Evolutionary conservation across 768 basidiomycete genomes (phyloP), one percentile per base, ranked within the genome.

Genomic region (Boletus patriciae): DNA sequence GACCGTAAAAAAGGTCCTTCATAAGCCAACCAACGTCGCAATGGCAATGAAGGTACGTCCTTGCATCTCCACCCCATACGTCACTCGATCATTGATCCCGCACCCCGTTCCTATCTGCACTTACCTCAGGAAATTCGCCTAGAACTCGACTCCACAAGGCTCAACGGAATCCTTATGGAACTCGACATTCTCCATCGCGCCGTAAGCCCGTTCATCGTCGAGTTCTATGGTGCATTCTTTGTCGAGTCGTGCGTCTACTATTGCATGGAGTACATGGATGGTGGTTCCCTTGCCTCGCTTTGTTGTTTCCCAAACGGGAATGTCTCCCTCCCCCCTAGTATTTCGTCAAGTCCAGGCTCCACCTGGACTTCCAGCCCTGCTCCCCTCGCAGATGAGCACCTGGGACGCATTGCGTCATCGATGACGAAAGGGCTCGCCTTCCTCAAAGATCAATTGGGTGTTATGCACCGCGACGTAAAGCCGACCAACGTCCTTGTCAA

Each of bases 201-300:
- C 4, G 82, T 88, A 43, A 86, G 90, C 10, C 90, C 90, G 3
- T 86, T 92, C 67, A 98, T 98, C 62, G 92, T 99, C 66, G 97
- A 98, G 59, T 99, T 99, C 65, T 98, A 96, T 70, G 97, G 97
- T 43, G 97, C 97, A 5, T 99, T 99, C 78, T 98, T 97, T 74
- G 94, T 97, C 73, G 97, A 99, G 70, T 92, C 92, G n/a, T 99
- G 96, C 72, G 97, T 99, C 23, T 98, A 99, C 75, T 98, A 97
- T 72, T 98, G 95, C 74, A 98, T 98, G 95, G 97, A 99, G 78
- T 92, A 88, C 75, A 99, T 99, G 97, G 96, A 99, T 70, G 95
- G 94, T 12, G 94, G 95, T n/a, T 90, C 87, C 40, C 81, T 99
- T 46, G 97, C 98, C 71, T 98, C 27, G 74, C 80, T 60, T 72